A percentile compares a stretch with the other conserved stretches of the same genome.
phyloP scores from a whole-genome alignment of 441 rosid species.

The Jatropha multifida region DNA sequence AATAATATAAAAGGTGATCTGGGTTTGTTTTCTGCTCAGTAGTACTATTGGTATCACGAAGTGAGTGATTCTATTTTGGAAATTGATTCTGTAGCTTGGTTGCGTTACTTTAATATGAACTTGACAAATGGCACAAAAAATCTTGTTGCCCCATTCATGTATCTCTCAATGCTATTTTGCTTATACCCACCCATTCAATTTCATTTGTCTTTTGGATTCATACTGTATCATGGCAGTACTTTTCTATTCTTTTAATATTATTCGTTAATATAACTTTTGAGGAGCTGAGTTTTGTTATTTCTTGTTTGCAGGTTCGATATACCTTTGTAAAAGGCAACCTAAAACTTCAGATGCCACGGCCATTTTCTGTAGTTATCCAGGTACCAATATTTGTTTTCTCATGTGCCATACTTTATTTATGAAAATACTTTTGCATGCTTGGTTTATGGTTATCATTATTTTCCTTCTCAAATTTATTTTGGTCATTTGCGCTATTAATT shows the following conservation, averaged over 20 bases:
- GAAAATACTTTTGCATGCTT: not conserved
- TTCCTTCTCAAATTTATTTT: not conserved
- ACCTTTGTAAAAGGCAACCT: slow-evolving; percentile 59
- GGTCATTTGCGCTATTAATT: not conserved
- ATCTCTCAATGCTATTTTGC: not conserved
- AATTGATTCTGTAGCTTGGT: not conserved
- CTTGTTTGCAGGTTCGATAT: slow-evolving; percentile 57
- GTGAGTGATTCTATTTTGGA: not conserved
- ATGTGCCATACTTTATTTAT: not conserved
- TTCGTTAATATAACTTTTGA: not conserved
- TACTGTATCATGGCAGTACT: not conserved
- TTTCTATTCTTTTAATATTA: not conserved
- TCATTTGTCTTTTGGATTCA: not conserved
- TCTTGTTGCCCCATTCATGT: not conserved
- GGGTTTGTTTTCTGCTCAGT: not conserved
- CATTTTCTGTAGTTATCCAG: slow-evolving; percentile 67
- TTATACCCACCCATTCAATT: not conserved
- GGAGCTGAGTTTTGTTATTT: slow-evolving; percentile 1
- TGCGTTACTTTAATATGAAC: not conserved
- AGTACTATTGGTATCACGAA: not conserved
- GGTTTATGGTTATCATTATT: not conserved
- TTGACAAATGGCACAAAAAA: not conserved
- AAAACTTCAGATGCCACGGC: slow-evolving; percentile 66
- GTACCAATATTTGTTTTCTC: slow-evolving; percentile 25
- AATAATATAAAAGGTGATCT: not conserved